phyloP scores from a whole-genome alignment of 108 stramenopile genomes.

The Pseudonitzschia multistriata region DNA sequence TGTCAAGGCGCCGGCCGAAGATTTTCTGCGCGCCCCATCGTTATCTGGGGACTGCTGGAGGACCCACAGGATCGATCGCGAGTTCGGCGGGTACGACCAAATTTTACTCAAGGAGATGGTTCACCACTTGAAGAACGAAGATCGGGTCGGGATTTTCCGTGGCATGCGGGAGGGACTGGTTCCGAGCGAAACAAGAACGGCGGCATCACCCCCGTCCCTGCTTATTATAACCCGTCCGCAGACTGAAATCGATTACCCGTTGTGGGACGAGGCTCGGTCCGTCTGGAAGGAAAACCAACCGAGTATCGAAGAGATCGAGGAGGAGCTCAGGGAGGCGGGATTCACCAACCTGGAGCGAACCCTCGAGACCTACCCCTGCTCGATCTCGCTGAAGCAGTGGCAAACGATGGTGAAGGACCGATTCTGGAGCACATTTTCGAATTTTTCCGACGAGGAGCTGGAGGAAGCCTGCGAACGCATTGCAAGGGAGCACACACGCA shows the following conservation, averaged over 20 bases:
- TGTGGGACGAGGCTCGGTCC: constrained; percentile 53
- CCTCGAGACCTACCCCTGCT: constrained; percentile 43
- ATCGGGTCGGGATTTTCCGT: constrained; percentile 48
- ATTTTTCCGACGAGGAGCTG: constrained; percentile 58
- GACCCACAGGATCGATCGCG: neutral
- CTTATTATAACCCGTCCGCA: constrained; percentile 64
- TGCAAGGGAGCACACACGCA: neutral
- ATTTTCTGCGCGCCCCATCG: constrained; percentile 21
- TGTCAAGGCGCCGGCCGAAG: constrained; percentile 57
- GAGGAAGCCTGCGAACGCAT: constrained; percentile 45
- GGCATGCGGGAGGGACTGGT: constrained; percentile 37
- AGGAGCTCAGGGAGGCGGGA: constrained; percentile 52
- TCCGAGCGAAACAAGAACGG: neutral
- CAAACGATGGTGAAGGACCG: constrained; percentile 47
- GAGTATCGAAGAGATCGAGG: constrained; percentile 24
- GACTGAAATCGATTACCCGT: constrained; percentile 68
- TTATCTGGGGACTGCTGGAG: neutral
- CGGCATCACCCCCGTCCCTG: constrained; percentile 22
- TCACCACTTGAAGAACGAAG: constrained; percentile 40
- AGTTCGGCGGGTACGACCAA: constrained; percentile 35
- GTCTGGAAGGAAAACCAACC: constrained; percentile 70
- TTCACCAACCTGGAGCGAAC: constrained; percentile 36
- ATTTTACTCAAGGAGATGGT: constrained; percentile 61
- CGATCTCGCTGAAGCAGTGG: constrained; percentile 46
- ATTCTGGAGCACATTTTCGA: constrained; percentile 75